These are phyloP conservation scores for Typha latifolia DNA, from an alignment of 176 grass and related monocot genomes.

Conservation along the genomic window DNA sequence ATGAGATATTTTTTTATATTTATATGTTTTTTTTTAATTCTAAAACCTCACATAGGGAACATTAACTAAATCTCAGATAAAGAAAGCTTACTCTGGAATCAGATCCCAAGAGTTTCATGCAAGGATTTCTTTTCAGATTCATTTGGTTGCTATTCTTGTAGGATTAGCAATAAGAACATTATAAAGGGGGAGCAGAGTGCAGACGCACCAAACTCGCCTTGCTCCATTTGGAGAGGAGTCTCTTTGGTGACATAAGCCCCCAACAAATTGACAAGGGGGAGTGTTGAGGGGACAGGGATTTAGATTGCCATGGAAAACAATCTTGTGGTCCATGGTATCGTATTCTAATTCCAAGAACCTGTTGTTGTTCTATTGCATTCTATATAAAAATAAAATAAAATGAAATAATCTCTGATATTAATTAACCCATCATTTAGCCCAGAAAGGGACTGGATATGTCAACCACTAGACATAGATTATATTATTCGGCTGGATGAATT, in stretches of 20 bases:
- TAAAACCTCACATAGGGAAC: too few species aligned
- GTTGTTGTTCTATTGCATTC: not conserved
- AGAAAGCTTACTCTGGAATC: slow-evolving; percentile 30
- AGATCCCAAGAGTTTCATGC: slow-evolving; percentile 25
- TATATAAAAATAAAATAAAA: too few species aligned
- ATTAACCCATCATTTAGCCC: too few species aligned
- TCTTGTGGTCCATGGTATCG: not conserved
- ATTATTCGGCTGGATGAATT: too few species aligned
- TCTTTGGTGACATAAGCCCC: slow-evolving; percentile 8
- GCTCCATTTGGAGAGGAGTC: slow-evolving; percentile 13
- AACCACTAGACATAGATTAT: too few species aligned
- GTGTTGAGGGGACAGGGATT: not conserved
- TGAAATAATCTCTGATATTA: too few species aligned
- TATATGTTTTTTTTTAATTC: too few species aligned
- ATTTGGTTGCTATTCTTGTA: slow-evolving; percentile 37
- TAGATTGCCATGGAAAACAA: not conserved
- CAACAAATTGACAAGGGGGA: not conserved
- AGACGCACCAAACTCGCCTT: not conserved
- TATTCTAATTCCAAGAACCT: not conserved
- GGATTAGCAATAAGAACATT: slow-evolving; percentile 33
- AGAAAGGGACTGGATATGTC: too few species aligned
- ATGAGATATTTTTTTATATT: too few species aligned
- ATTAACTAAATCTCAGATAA: slow-evolving; percentile 5
- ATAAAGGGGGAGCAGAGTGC: not conserved
- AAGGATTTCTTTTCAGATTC: slow-evolving; percentile 26